Evolutionary conservation across 2,329 filamentous ascomycete genomes (phyloP), one percentile per base, ranked within the genome.

Genomic region (Canariomyces notabilis): DNA sequence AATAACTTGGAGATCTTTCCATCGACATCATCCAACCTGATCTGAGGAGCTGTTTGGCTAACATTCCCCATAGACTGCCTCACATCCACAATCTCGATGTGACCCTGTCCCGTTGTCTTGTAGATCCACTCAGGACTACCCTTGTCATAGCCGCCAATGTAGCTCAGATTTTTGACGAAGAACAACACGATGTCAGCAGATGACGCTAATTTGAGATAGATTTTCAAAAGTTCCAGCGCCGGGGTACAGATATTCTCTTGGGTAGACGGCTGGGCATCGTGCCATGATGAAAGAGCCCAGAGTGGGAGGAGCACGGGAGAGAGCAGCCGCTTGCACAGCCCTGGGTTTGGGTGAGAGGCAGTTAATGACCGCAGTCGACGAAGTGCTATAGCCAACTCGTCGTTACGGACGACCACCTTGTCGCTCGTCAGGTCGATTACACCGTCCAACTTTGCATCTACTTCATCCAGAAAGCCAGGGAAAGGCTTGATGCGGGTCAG

Each of bases 261-360:
- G 3, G 46, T 58, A 2, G 58, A 51, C 0, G 61, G 41, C 6
- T 63, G 56, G 4, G 67, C 54, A 6, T 61, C 61, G 1, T 64
- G 57, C 72, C 79, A 80, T 5, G 75, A 76, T 1, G 76, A 67
- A 14, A 87, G 59, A 1, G 74, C 69, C 84, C 84, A 88, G 0
- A 88, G 65, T 1, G 82, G 75, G 4, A 80, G 62, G 2, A 85
- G 55, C 2, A 86, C 58, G 1, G 78, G 78, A 2, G 69, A 67
- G 2, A 87, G 62, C 1, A 88, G 66, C 41, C 84, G 71, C 52
- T 74, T 80, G 36, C 80, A 76, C 8, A 87, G 64, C 0, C 81
- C 81, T 0, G 82, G 79, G 45, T 85, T 83, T 0, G 82, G 82
- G 57, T 84, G 83, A 0, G 81, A 83, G 16, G 76, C 68, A 1